Conservation (phyloP, 768 basidiomycete species). For the Austroboletus festivus region DNA sequence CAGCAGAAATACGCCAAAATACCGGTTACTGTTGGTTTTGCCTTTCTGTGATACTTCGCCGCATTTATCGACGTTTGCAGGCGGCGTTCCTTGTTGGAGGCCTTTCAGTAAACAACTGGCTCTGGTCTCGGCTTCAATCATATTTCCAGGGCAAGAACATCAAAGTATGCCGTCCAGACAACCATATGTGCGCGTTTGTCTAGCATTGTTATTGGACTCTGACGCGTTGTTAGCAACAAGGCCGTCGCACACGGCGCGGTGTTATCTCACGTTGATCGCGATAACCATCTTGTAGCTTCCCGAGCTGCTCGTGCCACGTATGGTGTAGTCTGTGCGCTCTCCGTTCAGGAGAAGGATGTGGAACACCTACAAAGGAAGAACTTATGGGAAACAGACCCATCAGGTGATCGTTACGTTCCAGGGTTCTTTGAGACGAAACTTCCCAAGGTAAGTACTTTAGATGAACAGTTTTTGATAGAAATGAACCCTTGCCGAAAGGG, state of each 20-base stretch:
- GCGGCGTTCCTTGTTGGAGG: slow-evolving; percentile 15
- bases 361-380: slow-evolving; percentile 8
- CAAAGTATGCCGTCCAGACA: slow-evolving; percentile 4
- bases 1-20: slow-evolving; percentile 1
- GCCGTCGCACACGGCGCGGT: slow-evolving; percentile 10
- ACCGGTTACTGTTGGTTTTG: slow-evolving; percentile 2
- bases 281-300: not conserved
- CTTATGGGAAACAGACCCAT: slow-evolving; percentile 9
- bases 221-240: slow-evolving; percentile 4
- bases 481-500: not conserved
- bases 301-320: slow-evolving; percentile 10
- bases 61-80: not conserved
- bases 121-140: slow-evolving; percentile 7
- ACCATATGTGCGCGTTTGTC: slow-evolving; percentile 4
- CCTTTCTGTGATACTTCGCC: too few species aligned
- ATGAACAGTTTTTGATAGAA: not conserved
- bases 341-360: not conserved
- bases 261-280: slow-evolving; percentile 1
- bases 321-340: slow-evolving; percentile 4
- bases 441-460: slow-evolving; percentile 5
- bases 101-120: slow-evolving; percentile 2
- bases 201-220: not conserved
- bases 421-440: slow-evolving; percentile 14
- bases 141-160: slow-evolving; percentile 7
- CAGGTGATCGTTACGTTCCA: slow-evolving; percentile 9